Evolutionary conservation across 352 stramenopile genomes (phyloP).

Genomic region (Phytophthora pini): DNA sequence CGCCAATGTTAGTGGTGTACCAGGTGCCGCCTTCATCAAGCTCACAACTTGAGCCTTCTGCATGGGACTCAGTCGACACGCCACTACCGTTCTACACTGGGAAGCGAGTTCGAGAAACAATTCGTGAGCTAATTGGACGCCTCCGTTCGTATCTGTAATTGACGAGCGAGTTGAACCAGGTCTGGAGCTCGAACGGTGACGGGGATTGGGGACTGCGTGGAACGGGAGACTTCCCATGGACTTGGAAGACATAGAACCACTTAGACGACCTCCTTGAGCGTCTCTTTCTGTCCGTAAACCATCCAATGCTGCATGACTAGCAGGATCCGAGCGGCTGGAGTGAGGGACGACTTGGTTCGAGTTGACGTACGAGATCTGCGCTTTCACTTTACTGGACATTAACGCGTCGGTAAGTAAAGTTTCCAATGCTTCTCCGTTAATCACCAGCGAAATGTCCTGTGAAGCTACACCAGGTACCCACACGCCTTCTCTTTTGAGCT

Average conservation of each 20-base stretch:
- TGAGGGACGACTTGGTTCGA: slow-evolving; percentile 27
- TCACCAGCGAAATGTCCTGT: slow-evolving; percentile 79
- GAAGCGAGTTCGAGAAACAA: slow-evolving; percentile 86
- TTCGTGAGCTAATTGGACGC: slow-evolving; percentile 51
- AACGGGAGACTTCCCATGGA: slow-evolving; percentile 52
- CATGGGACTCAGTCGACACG: slow-evolving; percentile 89
- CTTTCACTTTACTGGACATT: slow-evolving; percentile 18
- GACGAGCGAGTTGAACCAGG: slow-evolving; percentile 45
- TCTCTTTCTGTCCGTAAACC: slow-evolving; percentile 20
- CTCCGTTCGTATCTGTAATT: slow-evolving; percentile 24
- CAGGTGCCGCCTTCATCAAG: slow-evolving; percentile 89
- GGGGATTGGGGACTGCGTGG: slow-evolving; percentile 26
- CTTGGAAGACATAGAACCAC: slow-evolving; percentile 58
- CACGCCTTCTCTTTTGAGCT: slow-evolving; percentile 79
- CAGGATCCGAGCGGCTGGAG: slow-evolving; percentile 5
- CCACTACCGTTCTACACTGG: slow-evolving; percentile 88
- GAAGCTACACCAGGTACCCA: slow-evolving; percentile 81
- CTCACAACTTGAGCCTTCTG: slow-evolving; percentile 95
- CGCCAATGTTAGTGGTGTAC: slow-evolving; percentile 90
- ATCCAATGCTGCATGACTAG: slow-evolving; percentile 8
- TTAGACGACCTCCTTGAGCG: slow-evolving; percentile 15
- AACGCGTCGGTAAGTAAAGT: slow-evolving; percentile 61
- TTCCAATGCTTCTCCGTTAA: slow-evolving; percentile 85
- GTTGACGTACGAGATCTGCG: slow-evolving; percentile 23
- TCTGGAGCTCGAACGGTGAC: slow-evolving; percentile 37